Conservation (phyloP, 2,329 filamentous ascomycete genomes). For the Aplosporella prunicola region DNA sequence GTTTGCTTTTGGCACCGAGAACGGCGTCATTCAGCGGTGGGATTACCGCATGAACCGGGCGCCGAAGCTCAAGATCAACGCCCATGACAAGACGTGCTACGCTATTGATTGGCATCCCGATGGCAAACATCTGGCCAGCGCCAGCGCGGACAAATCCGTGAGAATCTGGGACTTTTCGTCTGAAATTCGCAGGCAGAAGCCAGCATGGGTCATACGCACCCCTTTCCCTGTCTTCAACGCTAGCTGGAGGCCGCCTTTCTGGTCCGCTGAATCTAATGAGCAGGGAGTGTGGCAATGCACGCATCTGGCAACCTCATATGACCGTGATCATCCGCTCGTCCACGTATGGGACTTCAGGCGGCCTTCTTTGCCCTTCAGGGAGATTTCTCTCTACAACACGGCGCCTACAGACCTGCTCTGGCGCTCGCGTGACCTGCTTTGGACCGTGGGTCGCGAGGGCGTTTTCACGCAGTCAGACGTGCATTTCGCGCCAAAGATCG, state of each 20-base stretch:
- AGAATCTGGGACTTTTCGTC: slow-evolving; percentile 56
- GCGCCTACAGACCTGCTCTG: slow-evolving; percentile 53
- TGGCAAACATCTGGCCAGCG: slow-evolving; percentile 54
- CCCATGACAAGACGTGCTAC: slow-evolving; percentile 52
- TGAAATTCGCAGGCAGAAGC: slow-evolving; percentile 48
- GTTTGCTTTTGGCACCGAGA: slow-evolving; percentile 56
- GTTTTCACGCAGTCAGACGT: slow-evolving; percentile 55
- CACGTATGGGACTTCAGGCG: slow-evolving; percentile 58
- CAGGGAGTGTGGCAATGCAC: slow-evolving; percentile 50
- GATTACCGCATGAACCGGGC: slow-evolving; percentile 49
- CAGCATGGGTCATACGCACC: slow-evolving; percentile 48
- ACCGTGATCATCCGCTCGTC: slow-evolving; percentile 50
- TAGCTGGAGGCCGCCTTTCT: slow-evolving; percentile 52
- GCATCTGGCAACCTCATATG: slow-evolving; percentile 53
- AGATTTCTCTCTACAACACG: slow-evolving; percentile 47
- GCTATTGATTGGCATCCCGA: slow-evolving; percentile 60
- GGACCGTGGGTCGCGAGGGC: slow-evolving; percentile 54
- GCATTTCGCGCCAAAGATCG: slow-evolving; percentile 48
- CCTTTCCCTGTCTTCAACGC: slow-evolving; percentile 54
- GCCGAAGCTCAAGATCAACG: slow-evolving; percentile 51
- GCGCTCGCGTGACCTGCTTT: slow-evolving; percentile 54
- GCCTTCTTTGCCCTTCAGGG: slow-evolving; percentile 52
- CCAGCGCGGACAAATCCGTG: slow-evolving; percentile 52
- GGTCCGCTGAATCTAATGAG: slow-evolving; percentile 42
- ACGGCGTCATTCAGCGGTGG: slow-evolving; percentile 55